These are phyloP conservation scores for Penicillium polonicum DNA, from an alignment of 2,329 filamentous ascomycete species.

Conservation along the genomic window DNA sequence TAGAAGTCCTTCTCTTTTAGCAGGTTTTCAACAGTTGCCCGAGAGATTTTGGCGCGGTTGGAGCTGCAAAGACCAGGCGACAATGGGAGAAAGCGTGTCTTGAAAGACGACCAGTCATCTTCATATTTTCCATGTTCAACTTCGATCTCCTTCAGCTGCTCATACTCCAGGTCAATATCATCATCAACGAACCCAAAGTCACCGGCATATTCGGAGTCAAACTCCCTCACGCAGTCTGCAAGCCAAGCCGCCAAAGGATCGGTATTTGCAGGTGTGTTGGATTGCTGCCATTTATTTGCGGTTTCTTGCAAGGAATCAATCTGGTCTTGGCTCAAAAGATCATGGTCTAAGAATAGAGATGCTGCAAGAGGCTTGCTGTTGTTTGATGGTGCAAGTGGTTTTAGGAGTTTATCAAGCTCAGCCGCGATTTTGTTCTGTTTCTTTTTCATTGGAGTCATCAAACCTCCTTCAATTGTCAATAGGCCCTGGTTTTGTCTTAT, in stretches of 20 bases:
- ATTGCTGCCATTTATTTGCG: slow-evolving; percentile 44
- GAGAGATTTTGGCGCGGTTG: slow-evolving; percentile 11
- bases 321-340: slow-evolving; percentile 63
- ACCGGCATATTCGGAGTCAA: slow-evolving; percentile 44
- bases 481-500: slow-evolving; percentile 47
- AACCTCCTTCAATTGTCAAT: slow-evolving; percentile 41
- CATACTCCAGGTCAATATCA: slow-evolving; percentile 61
- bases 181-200: slow-evolving; percentile 57
- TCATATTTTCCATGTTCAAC: slow-evolving; percentile 55
- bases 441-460: slow-evolving; percentile 40
- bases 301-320: slow-evolving; percentile 58
- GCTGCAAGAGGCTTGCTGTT: slow-evolving; percentile 52
- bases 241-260: slow-evolving; percentile 58
- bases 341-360: slow-evolving; percentile 53
- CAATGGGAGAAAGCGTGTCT: slow-evolving; percentile 47
- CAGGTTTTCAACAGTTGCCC: slow-evolving; percentile 39
- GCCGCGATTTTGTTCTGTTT: slow-evolving; percentile 47
- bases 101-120: slow-evolving; percentile 55
- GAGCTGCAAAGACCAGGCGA: slow-evolving; percentile 41
- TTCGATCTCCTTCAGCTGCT: slow-evolving; percentile 61
- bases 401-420: slow-evolving; percentile 44
- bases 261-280: neutral
- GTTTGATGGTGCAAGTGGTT: slow-evolving; percentile 40
- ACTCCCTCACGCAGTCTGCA: slow-evolving; percentile 50
- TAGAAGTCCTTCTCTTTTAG: slow-evolving; percentile 57